Percentiles rank a stretch among this genome's conserved stretches.
Conservation (phyloP, 495 filamentous ascomycete genomes). For the Aspergillus nanangensis region DNA sequence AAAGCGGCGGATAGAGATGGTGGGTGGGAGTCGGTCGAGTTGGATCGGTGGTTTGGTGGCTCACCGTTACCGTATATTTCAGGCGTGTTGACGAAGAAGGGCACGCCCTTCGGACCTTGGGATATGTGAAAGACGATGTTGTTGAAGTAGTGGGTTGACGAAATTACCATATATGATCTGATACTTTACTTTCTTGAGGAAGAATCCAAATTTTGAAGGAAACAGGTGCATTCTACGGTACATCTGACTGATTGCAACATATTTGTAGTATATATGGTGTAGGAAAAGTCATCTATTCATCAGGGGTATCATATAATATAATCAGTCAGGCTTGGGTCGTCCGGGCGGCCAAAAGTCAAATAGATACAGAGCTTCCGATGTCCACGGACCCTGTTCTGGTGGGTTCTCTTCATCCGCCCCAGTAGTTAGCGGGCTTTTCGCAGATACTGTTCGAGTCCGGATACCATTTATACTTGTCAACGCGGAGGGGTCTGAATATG, state of each 20-base stretch:
- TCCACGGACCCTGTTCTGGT: conserved; percentile 46
- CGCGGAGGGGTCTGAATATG: conserved; percentile 31
- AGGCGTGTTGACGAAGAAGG: conserved; percentile 48
- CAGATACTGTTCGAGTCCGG: conserved; percentile 9
- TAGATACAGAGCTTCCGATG: conserved; percentile 54
- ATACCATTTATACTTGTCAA: conserved; percentile 14
- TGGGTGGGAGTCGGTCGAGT: conserved; percentile 51
- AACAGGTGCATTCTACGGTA: no score
- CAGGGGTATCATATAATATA: conserved; percentile 15
- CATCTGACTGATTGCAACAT: no score
- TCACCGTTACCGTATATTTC: conserved; percentile 50
- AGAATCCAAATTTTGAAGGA: no score
- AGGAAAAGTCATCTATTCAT: no score
- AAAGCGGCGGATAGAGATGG: conserved; percentile 40
- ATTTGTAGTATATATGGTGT: no score
- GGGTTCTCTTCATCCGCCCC: conserved; percentile 6
- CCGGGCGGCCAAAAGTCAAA: conserved; percentile 52
- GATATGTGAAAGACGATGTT: background rate
- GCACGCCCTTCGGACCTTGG: background rate
- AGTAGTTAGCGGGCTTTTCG: conserved; percentile 17
- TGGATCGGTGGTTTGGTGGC: conserved; percentile 45
- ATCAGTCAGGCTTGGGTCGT: conserved; percentile 27
- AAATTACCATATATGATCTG: no score
- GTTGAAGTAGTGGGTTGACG: no score
- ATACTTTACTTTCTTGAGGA: background rate